Conservation (phyloP, 2,329 filamentous ascomycete genomes). For the Diaporthe capsici region DNA sequence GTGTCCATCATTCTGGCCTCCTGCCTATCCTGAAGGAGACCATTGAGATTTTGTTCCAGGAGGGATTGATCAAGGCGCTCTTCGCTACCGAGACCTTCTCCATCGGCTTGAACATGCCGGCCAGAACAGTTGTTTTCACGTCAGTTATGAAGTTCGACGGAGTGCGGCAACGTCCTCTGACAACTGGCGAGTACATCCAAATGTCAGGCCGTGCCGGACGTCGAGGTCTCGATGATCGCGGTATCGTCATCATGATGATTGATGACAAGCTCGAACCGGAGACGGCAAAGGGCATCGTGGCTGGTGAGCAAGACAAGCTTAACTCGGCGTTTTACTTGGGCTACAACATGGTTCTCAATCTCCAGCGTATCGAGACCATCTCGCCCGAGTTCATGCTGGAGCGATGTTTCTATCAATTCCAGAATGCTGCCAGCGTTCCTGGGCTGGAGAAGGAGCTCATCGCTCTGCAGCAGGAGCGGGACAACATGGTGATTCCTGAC, state of each 20-base stretch:
- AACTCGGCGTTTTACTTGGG: slow-evolving; percentile 98
- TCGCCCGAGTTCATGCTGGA: slow-evolving; percentile 99
- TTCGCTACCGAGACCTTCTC: slow-evolving; percentile 99
- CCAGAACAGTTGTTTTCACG: slow-evolving; percentile 99
- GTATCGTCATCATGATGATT: slow-evolving; percentile 99
- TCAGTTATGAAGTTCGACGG: slow-evolving; percentile 97
- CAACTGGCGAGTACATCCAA: slow-evolving; percentile 96
- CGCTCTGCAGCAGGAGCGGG: slow-evolving; percentile 81
- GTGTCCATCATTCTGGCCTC: slow-evolving; percentile 96
- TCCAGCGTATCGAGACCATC: slow-evolving; percentile 98
- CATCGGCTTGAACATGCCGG: slow-evolving; percentile 98
- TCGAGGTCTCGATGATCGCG: slow-evolving; percentile 95
- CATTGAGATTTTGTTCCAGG: slow-evolving; percentile 98
- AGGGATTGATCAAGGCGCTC: slow-evolving; percentile 96
- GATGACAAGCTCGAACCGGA: slow-evolving; percentile 96
- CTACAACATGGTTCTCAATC: slow-evolving; percentile 99
- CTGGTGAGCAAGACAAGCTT: slow-evolving; percentile 95
- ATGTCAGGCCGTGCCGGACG: slow-evolving; percentile 98
- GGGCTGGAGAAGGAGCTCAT: slow-evolving; percentile 86
- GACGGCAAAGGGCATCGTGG: slow-evolving; percentile 94
- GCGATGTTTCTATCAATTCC: slow-evolving; percentile 97
- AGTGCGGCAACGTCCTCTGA: slow-evolving; percentile 82
- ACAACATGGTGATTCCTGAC: slow-evolving; percentile 83
- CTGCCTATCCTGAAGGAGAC: slow-evolving; percentile 98
- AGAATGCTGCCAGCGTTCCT: slow-evolving; percentile 91